A percentile compares a stretch with the other conserved stretches of the same genome.
phyloP scores from a whole-genome alignment of 192 early-diverging fungal genomes.

The Coemansia pectinata region DNA sequence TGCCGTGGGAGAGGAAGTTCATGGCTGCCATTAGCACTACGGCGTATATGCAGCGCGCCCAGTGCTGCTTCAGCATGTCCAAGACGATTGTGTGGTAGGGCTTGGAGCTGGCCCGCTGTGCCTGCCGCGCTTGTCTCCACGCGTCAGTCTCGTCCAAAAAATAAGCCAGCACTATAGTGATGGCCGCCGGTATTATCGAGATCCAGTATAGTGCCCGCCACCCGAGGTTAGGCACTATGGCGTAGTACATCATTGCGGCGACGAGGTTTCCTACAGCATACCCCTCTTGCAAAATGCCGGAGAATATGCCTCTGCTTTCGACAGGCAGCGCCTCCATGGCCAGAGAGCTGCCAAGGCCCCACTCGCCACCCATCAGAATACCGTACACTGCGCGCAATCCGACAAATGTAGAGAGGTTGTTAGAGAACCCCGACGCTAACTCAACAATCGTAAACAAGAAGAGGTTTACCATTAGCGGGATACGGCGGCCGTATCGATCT shows the following conservation, averaged over 20 bases:
- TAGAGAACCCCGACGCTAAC: constrained; percentile 65
- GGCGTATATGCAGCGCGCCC: constrained; percentile 56
- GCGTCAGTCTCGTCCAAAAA: constrained; percentile 65
- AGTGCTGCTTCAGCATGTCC: constrained; percentile 58
- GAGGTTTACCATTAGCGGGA: constrained; percentile 69
- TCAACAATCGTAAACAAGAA: constrained; percentile 63
- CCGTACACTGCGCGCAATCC: constrained; percentile 60
- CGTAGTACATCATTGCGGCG: constrained; percentile 62
- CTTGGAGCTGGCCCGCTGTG: constrained; percentile 30
- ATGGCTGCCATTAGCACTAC: constrained; percentile 65
- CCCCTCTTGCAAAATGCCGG: constrained; percentile 74
- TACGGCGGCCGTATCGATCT: constrained; percentile 67
- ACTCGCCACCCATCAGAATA: constrained; percentile 71
- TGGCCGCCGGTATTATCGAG: constrained; percentile 58
- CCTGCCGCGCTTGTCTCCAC: constrained; percentile 49
- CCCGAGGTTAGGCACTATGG: constrained; percentile 54
- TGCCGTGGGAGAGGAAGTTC: constrained; percentile 72
- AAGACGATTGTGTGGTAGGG: constrained; percentile 23
- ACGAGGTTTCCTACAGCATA: constrained; percentile 71
- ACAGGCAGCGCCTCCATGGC: constrained; percentile 71
- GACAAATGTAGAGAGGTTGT: constrained; percentile 63
- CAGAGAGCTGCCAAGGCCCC: constrained; percentile 72
- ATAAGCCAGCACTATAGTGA: constrained; percentile 61
- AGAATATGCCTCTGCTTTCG: constrained; percentile 70
- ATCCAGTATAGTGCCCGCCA: constrained; percentile 78